Conservation (phyloP, 371 early-diverging fungal species). For the Syncephalastrum sp. region DNA sequence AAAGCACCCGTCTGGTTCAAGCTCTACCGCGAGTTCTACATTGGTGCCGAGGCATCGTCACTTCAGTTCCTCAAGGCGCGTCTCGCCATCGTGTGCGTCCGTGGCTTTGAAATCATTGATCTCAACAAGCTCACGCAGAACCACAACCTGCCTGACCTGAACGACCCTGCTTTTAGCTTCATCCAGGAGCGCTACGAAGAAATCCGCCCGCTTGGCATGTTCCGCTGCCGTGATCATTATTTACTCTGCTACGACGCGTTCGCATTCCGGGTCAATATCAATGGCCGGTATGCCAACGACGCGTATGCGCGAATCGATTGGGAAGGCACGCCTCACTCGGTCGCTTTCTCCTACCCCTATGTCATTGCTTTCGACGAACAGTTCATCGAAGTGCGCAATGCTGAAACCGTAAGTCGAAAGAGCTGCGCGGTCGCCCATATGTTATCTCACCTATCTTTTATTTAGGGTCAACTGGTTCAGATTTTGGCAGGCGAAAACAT, state of each 20-base stretch:
- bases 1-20: slow-evolving; percentile 49
- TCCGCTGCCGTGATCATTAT: slow-evolving; percentile 76
- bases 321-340: slow-evolving; percentile 57
- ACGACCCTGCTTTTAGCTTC: slow-evolving; percentile 39
- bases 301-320: slow-evolving; percentile 35
- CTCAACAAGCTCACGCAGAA: slow-evolving; percentile 72
- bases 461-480: slow-evolving; percentile 47
- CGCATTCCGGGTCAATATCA: slow-evolving; percentile 86
- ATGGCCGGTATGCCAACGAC: slow-evolving; percentile 16
- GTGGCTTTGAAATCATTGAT: slow-evolving; percentile 85
- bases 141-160: slow-evolving; percentile 39
- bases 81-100: slow-evolving; percentile 73
- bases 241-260: slow-evolving; percentile 91
- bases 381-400: slow-evolving; percentile 88
- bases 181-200: slow-evolving; percentile 29
- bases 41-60: slow-evolving; percentile 74
- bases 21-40: slow-evolving; percentile 68
- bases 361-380: slow-evolving; percentile 86
- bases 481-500: slow-evolving; percentile 44
- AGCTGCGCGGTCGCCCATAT: background rate
- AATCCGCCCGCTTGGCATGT: slow-evolving; percentile 78
- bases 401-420: slow-evolving; percentile 65
- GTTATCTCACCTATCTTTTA: background rate
- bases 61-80: slow-evolving; percentile 73
- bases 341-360: slow-evolving; percentile 80